These are phyloP conservation scores for Fusarium acutatum DNA, from an alignment of 2,329 filamentous ascomycete species.

Conservation along the genomic window DNA sequence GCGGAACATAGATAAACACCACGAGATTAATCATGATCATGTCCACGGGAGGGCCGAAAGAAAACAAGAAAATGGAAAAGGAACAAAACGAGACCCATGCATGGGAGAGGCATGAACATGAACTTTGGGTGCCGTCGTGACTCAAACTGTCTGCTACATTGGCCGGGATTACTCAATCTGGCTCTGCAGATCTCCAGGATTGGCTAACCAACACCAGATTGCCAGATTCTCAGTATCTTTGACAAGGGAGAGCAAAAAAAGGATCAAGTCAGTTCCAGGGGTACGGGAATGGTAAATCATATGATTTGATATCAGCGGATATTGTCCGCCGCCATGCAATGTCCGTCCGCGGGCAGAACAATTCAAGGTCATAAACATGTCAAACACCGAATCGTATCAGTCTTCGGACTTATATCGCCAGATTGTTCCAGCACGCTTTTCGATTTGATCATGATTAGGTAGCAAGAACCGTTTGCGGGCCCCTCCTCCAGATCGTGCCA, in stretches of 20 bases:
- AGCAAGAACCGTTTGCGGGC: slow-evolving; percentile 20
- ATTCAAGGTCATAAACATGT: background rate
- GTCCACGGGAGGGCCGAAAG: background rate
- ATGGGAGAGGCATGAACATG: background rate
- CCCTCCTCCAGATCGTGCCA: slow-evolving; percentile 24
- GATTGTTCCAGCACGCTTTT: background rate
- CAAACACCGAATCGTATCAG: slow-evolving; percentile 18
- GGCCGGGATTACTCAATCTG: slow-evolving; percentile 25
- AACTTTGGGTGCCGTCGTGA: slow-evolving; percentile 4
- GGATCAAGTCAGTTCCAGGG: slow-evolving; percentile 15
- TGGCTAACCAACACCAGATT: slow-evolving; percentile 24
- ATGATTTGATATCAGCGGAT: slow-evolving; percentile 30
- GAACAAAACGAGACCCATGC: slow-evolving; percentile 7
- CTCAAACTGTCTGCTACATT: background rate
- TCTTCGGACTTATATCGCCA: slow-evolving; percentile 9
- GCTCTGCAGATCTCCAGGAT: slow-evolving; percentile 30
- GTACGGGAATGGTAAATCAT: slow-evolving; percentile 26
- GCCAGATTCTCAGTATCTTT: slow-evolving; percentile 17
- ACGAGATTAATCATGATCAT: slow-evolving; percentile 19
- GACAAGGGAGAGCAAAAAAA: slow-evolving; percentile 9
- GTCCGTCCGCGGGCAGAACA: background rate
- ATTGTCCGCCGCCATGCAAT: slow-evolving; percentile 16
- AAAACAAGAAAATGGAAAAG: slow-evolving; percentile 5
- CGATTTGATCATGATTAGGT: slow-evolving; percentile 4
- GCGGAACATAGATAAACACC: slow-evolving; percentile 18